Conservation (phyloP, 1,284 basidiomycete species). For the Marasmius oreades region DNA sequence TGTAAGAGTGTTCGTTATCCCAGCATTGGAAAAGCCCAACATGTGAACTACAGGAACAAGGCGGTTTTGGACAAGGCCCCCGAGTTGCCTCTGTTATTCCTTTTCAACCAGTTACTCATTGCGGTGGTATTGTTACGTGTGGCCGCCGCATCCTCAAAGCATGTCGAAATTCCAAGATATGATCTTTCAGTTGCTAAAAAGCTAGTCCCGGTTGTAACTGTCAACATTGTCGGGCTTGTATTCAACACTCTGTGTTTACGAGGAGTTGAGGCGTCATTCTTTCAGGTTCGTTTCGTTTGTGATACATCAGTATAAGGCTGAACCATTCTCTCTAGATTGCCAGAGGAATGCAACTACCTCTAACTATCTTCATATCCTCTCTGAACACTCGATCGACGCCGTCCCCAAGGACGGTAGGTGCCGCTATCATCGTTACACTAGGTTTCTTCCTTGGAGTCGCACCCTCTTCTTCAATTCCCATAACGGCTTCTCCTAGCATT, state of each 20-base stretch:
- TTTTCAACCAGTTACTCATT: conserved; percentile 64
- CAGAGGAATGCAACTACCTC: conserved; percentile 69
- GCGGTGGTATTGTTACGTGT: conserved; percentile 63
- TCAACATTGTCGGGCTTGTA: conserved; percentile 69
- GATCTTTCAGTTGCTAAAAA: conserved; percentile 52
- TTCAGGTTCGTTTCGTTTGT: conserved; percentile 45
- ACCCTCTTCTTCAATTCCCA: conserved; percentile 40
- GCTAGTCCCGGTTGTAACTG: conserved; percentile 57
- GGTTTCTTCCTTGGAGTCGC: conserved; percentile 66
- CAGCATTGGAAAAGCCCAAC: not conserved
- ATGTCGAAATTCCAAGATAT: conserved; percentile 54
- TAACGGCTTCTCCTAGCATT: conserved; percentile 42
- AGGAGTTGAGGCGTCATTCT: conserved; percentile 75
- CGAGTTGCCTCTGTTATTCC: conserved; percentile 65
- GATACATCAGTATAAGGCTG: not conserved
- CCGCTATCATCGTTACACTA: conserved; percentile 53
- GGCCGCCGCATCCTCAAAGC: conserved; percentile 30
- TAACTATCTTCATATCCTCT: conserved; percentile 67
- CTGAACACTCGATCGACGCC: conserved; percentile 46
- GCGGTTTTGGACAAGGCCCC: conserved; percentile 68
- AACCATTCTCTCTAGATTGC: conserved; percentile 53
- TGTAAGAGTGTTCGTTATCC: conserved; percentile 35
- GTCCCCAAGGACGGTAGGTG: conserved; percentile 42
- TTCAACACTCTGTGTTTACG: conserved; percentile 77
- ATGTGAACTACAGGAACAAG: conserved; percentile 51